Evolutionary conservation across 805 yeast species (phyloP), one percentile per base, ranked within the genome.

Genomic region (Kuraishia capsulata): DNA sequence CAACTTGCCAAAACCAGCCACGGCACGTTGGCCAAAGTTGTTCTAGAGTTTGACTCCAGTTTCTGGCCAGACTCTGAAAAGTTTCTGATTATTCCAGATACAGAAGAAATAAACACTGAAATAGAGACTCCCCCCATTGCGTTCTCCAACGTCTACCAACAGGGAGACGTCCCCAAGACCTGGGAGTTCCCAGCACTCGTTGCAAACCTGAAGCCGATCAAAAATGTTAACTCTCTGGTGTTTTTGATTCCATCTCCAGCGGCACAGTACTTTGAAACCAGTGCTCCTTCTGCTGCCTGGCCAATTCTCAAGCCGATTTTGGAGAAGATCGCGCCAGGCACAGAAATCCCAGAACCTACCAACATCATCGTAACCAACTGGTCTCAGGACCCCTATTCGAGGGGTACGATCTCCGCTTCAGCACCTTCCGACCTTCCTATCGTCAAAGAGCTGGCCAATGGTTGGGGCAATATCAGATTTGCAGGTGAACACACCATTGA

Each of bases 401-500:
- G 76, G 35, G 80, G 79, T 18, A 65, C 78, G 2, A 62, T 71
- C 43, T 48, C 65, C 6, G 64, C 67, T 3, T 47, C 61, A 37
- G 57, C 65, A 9, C 63, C 64, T 0, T 63, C 61, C 13, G 77
- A 71, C 46, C 61, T 62, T 16, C 61, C 41, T 8, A 28, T 69
- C 1, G 61, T 56, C n/a, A 53, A 54, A 30, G 56, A 50, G 33
- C 39, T 55, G 20, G 55, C 57, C 35, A 57, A 59, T 28, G 64
- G 64, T 3, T 50, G 51, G 38, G 61, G 61, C 10, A 48, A 66
- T 18, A 61, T 74, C 23, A 56, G 78, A 32, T 74, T 74, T 57
- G 79, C 77, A 1, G 80, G 81, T 4, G 81, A 74, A 48, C 79
- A 71, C 42, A 59, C 76, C 6, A 59, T 59, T 20, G 56, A 57